Base-by-base conservation (phyloP, 495 filamentous ascomycete genomes). In the Neurospora pannonica region DNA sequence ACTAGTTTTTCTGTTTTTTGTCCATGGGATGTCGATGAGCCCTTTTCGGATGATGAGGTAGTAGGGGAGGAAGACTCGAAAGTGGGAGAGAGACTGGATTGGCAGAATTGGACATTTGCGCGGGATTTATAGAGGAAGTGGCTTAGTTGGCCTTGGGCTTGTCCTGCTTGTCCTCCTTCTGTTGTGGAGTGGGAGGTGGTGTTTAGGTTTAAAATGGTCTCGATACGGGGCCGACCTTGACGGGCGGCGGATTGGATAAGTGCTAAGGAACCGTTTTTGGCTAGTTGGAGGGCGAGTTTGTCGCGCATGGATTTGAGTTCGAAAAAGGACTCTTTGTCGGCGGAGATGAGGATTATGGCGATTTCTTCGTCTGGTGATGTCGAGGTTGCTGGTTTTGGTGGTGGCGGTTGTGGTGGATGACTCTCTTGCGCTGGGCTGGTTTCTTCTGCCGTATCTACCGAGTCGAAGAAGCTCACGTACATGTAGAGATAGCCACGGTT, bases 401-500 rank as follows among this genome's bases (percentile, higher is more conserved):
- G 38, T 31, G 11, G 10, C 4, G 54, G 38, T 24, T 17, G 84
- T 81, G 72, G 83, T 76, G 39, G 48, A 43, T 4, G 19, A 42
- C 36, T 7, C 3, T 36, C 36, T 72, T 72, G 17, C 19, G 10
- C 28, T 34, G 37, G 34, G 24, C 3, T 40, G 38, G 76, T 77
- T 24, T 71, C 76, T 38, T 77, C 77, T 71, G 79, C 81, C n/a
- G 81, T 81, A 5, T 48, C 60, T 15, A 60, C 70, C 17, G 72
- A 70, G 76, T 88, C 86, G 71, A 98, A 87, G 79, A 98, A 99
- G 83, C 93, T 96, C 80, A 98, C 95, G 80, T 98, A 99, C 93
- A 98, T 98, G 84, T 98, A 97, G 3, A 99, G 87, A 80, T 96
- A 98, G n/a, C 97, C 97, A 70, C 90, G 92, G 78, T 92, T 97